Evolutionary conservation across 2,329 filamentous ascomycete species (phyloP), one percentile per base, ranked within the genome.

Genomic region (Colletotrichum gigasporum): DNA sequence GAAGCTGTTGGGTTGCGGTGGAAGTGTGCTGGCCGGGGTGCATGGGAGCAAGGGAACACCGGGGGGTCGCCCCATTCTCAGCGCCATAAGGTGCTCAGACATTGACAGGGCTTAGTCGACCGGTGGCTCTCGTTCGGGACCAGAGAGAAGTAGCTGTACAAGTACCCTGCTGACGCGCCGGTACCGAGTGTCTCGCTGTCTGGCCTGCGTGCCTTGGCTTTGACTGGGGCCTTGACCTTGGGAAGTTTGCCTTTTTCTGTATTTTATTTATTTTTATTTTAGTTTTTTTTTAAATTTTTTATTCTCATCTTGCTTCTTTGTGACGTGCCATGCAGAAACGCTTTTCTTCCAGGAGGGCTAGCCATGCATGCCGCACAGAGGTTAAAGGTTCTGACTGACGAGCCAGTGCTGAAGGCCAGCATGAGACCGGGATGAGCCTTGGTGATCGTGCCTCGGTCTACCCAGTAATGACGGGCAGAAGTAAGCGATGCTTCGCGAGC

Each of bases 21-120:
- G 56, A 55, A 47, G 58, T 62, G 58, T 62, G 51, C 45, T 64
- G 57, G 62, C 57, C 50, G 62, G 62, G 62, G 62, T 62, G 32
- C 57, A 50, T 62, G 50, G 57, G 35, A 35, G 18, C 32, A 62
- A 16, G 47, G 24, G 37, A 57, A 61, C 62, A 37, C 62, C 61
- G 48, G 62, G 61, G 62, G 50, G 62, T 65, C 44, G 45, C 41
- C 35, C 62, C 57, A 65, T 48, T 34, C 37, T 63, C 57, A 50
- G 62, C 51, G 57, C 62, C 50, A 51, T 41, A 62, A 42, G 61
- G 62, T 65, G 62, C 57, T 65, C 56, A 65, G 62, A 65, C 62
- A 61, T 37, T 55, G 58, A 65, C 62, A 65, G 62, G 62, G 62
- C 62, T 65, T 65, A 65, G 62, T 61, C 50, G 58, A 50, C 56